Base-by-base conservation (phyloP, 805 yeast genomes). In the Myxozyma lipomycoides region DNA sequence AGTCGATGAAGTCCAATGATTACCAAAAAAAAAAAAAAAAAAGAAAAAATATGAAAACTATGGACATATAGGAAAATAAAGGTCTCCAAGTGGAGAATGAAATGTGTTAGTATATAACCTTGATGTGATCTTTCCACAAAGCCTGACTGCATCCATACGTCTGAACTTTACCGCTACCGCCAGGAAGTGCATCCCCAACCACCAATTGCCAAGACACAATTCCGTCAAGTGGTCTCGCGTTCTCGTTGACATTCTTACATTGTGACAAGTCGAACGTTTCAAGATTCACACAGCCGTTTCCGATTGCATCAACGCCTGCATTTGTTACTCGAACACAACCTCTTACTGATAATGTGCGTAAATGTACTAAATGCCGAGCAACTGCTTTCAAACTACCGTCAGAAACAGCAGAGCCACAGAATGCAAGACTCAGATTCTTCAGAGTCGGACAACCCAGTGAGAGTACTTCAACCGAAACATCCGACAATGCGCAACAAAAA, bases 341-440 rank as follows among this genome's bases (percentile, higher is more conserved):
- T 46, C 78, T 79, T 18, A 84, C 71, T 2, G 70, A 68, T 46
- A 85, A 68, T 21, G 68, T 63, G 46, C 75, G 74, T 56, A 85
- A 65, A 30, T 70, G 62, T 47, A 73, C 68, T 54, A 84, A 67
- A 56, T 80, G 78, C 30, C 78, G 64, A 1, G 86, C 78, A 7
- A 85, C 73, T 0, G 83, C 77, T 34, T 79, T 73, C 36, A 84
- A 64, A 1, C 88, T 79, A 17, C 81, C 74, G 60, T 85, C 91
- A 61, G 87, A 81, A 3, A 85, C 88, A 1, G 91, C 90, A 26
- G 84, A 76, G 3, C 91, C 91, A 67, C 91, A 85, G 61, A 83
- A 85, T 7, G 86, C 79, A 30, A 84, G 64, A 58, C 83, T 82
- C 53, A 85, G 67, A 19, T 67, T 65, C 39, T 71, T 64, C 51